Evolutionary conservation across 192 early-diverging fungal species (phyloP), one percentile per base, ranked within the genome.

Genomic region (Linderina pennispora): DNA sequence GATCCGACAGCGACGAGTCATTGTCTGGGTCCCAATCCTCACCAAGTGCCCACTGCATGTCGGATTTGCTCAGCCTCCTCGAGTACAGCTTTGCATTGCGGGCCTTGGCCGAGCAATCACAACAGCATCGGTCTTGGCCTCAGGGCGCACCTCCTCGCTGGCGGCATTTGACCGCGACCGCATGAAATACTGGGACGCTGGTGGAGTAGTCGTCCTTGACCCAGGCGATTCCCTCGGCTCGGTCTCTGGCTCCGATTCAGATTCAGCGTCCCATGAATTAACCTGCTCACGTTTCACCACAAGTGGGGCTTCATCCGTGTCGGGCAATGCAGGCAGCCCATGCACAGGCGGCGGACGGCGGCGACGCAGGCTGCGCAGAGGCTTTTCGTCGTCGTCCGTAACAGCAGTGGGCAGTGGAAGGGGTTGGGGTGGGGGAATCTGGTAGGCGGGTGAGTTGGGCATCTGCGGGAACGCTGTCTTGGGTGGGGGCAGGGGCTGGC

Each of bases 21-120:
- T 60, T 53, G 32, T 61, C 58, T 18, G 65, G 58, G 37, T 68
- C 65, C 65, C 65, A 68, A 50, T 56, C 65, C 46, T 68, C 65
- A 19, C 65, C 65, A 48, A 68, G 50, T 13, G 65, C 65, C 65
- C 65, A 68, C 46, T 61, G 65, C 65, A 68, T 68, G 40, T 68
- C 65, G 0, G 65, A 68, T 16, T 40, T 47, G 54, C 65, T 68
- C 36, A 68, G 54, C 15, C 65, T 39, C 5, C 65, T 53, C 43
- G 65, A 68, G 32, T 68, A 68, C 18, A 60, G 44, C 45, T 61
- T 61, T 36, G 45, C 50, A 9, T 58, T 58, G 7, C 46, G 47
- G 28, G 45, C 65, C 40, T 53, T 61, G 31, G 58, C 65, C 58
- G 65, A 5, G 65, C 65, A 31, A 35, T 61, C 38, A 56, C 53